phyloP scores from a whole-genome alignment of 495 filamentous ascomycete genomes.

The Pseudoneurospora amorphoporcata region DNA sequence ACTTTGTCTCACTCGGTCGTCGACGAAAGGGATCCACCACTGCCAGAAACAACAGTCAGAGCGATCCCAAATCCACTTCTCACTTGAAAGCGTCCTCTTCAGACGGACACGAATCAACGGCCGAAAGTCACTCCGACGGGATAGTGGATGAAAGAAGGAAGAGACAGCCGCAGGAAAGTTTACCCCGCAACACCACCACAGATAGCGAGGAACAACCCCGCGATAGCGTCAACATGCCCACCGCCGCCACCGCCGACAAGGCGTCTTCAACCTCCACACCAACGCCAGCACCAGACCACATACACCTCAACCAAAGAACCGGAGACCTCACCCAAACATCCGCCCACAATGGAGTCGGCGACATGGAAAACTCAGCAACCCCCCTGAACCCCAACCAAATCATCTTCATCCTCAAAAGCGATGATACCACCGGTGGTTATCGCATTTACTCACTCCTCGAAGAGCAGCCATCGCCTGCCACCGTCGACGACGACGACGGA shows the following conservation, averaged over 20 bases:
- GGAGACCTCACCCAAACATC: slow-evolving; percentile 8
- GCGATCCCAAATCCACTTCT: neutral
- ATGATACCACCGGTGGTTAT: slow-evolving; percentile 9
- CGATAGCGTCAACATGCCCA: neutral
- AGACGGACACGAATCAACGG: neutral
- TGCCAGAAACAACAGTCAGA: neutral
- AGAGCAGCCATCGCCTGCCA: slow-evolving; percentile 10
- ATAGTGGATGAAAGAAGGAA: neutral
- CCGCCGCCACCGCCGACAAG: neutral
- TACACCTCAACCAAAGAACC: neutral
- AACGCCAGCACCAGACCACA: neutral
- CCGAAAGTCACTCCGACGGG: neutral
- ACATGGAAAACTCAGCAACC: neutral
- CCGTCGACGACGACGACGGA: neutral
- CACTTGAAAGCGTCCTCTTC: neutral
- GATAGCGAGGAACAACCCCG: neutral
- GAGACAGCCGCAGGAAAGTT: neutral
- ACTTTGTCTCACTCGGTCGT: neutral
- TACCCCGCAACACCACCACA: neutral
- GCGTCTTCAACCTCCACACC: neutral
- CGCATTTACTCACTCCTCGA: slow-evolving; percentile 23
- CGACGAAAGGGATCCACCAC: neutral
- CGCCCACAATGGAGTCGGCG: neutral
- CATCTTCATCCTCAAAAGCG: slow-evolving; percentile 17
- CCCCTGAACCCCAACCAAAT: slow-evolving; percentile 25